A percentile compares a stretch with the other conserved stretches of the same genome.
These are phyloP conservation scores for Diaporthe sp. DNA, from an alignment of 2,329 filamentous ascomycete species.

Conservation along the genomic window DNA sequence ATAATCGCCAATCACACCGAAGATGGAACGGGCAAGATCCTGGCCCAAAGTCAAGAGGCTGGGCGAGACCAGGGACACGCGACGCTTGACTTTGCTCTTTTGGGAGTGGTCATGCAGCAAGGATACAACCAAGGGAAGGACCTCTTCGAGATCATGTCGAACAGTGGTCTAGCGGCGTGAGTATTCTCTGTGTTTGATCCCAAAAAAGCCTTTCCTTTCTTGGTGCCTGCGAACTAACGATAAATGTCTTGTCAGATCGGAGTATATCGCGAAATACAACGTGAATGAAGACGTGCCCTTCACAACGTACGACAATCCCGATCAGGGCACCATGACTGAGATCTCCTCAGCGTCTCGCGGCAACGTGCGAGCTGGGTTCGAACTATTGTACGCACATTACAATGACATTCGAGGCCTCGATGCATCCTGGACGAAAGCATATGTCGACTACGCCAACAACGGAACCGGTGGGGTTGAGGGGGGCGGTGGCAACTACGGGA, in stretches of 20 bases:
- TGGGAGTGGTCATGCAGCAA: constrained; percentile 54
- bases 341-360: constrained; percentile 54
- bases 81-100: constrained; percentile 51
- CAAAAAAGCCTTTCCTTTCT: constrained; percentile 13
- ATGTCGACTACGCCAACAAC: constrained; percentile 54
- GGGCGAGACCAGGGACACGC: constrained; percentile 58
- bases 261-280: constrained; percentile 59
- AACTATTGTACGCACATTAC: constrained; percentile 58
- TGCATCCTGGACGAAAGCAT: constrained; percentile 53
- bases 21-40: constrained; percentile 44
- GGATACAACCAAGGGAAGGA: constrained; percentile 56
- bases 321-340: constrained; percentile 49
- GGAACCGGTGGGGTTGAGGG: constrained; percentile 55
- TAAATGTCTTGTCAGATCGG: constrained; percentile 45
- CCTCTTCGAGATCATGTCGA: constrained; percentile 49
- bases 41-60: constrained; percentile 55
- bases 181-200: constrained; percentile 2
- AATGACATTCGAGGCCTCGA: constrained; percentile 53
- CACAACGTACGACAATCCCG: constrained; percentile 54
- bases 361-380: constrained; percentile 54
- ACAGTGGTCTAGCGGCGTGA: constrained; percentile 54
- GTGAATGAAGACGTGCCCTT: constrained; percentile 58
- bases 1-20: constrained; percentile 41
- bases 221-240: constrained; percentile 25
- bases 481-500: constrained; percentile 59